These are phyloP conservation scores for Rutstroemia sp. DNA, from an alignment of 2,329 filamentous ascomycete species.

Conservation along the genomic window DNA sequence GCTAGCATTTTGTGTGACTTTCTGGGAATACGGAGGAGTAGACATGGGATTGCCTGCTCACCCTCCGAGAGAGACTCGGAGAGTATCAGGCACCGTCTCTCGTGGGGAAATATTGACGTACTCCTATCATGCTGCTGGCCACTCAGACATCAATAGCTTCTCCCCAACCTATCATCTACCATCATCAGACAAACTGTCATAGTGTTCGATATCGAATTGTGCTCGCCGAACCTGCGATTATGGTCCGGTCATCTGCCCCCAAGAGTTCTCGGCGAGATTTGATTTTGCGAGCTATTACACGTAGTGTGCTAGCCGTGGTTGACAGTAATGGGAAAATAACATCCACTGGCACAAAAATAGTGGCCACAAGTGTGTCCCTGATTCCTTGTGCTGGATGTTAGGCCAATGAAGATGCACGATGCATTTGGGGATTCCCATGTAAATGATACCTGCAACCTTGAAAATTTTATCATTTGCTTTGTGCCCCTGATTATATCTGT, in stretches of 20 bases:
- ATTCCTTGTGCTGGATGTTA: too few species aligned
- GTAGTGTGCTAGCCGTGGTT: background rate
- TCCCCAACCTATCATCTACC: background rate
- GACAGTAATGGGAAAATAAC: background rate
- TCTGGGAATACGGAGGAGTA: too few species aligned
- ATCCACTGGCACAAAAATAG: background rate
- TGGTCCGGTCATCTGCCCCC: background rate
- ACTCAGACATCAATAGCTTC: background rate
- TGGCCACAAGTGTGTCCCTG: background rate
- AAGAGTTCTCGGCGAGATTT: background rate
- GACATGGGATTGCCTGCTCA: background rate
- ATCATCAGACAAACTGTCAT: background rate
- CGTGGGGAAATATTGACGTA: background rate
- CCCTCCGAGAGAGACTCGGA: background rate
- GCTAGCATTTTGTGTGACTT: too few species aligned
- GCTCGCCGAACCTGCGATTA: background rate
- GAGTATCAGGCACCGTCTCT: background rate
- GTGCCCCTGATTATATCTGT: background rate
- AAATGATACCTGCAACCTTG: too few species aligned
- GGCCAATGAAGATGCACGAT: too few species aligned
- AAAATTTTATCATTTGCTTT: background rate
- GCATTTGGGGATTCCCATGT: too few species aligned
- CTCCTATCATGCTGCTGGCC: background rate
- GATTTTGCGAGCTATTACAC: background rate
- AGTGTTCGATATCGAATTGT: background rate